These are phyloP conservation scores for Globisporangium solare DNA, from an alignment of 352 stramenopile species.

Conservation along the genomic window DNA sequence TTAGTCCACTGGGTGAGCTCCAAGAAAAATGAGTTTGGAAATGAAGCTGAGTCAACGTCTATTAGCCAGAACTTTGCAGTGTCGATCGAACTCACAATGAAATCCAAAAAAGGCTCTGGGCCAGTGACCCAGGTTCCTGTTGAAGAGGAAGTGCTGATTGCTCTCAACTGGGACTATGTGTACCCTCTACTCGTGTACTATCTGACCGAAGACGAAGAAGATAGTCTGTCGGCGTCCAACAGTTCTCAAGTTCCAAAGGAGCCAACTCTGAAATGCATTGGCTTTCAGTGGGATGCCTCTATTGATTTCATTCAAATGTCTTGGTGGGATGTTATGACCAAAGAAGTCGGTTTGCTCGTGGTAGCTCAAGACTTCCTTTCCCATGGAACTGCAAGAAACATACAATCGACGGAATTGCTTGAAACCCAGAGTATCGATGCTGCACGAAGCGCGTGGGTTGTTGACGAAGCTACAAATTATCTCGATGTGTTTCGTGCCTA, in stretches of 20 bases:
- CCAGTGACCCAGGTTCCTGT: slow-evolving; percentile 33
- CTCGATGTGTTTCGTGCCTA: slow-evolving; percentile 53
- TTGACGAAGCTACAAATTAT: slow-evolving; percentile 60
- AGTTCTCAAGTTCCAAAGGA: slow-evolving; percentile 2
- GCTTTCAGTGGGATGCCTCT: slow-evolving; percentile 63
- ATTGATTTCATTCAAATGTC: slow-evolving; percentile 49
- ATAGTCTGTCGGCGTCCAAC: not conserved
- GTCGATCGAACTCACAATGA: slow-evolving; percentile 46
- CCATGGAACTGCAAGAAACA: slow-evolving; percentile 31
- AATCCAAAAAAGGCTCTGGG: slow-evolving; percentile 14
- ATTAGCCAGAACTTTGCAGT: slow-evolving; percentile 29
- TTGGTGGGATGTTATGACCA: slow-evolving; percentile 62
- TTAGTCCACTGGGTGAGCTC: slow-evolving; percentile 23
- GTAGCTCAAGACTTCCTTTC: slow-evolving; percentile 52
- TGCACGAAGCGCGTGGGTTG: slow-evolving; percentile 21
- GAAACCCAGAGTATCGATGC: not conserved
- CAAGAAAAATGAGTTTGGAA: not conserved
- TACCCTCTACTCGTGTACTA: slow-evolving; percentile 58
- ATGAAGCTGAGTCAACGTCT: not conserved
- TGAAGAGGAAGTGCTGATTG: slow-evolving; percentile 37
- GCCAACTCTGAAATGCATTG: slow-evolving; percentile 27
- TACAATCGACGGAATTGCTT: not conserved
- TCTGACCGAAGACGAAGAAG: slow-evolving; percentile 35
- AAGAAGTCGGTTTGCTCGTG: slow-evolving; percentile 46
- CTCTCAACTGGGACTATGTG: slow-evolving; percentile 69